phyloP scores from a whole-genome alignment of 306 rosid genomes.

The Erythrophleum fordii region DNA sequence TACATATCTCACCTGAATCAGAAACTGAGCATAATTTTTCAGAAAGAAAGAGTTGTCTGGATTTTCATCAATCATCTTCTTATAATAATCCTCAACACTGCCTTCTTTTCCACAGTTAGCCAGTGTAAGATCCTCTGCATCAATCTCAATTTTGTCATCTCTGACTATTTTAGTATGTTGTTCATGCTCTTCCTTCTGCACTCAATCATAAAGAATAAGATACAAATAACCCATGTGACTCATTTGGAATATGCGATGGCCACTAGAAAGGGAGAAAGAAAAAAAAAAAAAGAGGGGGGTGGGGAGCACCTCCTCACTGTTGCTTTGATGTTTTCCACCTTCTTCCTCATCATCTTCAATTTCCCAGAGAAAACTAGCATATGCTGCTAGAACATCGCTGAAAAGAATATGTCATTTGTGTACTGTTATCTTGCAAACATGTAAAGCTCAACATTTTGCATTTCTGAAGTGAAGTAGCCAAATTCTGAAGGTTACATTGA shows the following conservation, averaged over 20 bases:
- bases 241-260: background rate
- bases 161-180: constrained; percentile 27
- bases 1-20: constrained; percentile 61
- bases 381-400: constrained; percentile 84
- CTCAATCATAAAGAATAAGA: constrained; percentile 35
- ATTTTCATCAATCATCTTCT: constrained; percentile 63
- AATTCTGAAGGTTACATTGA: constrained; percentile 26
- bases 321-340: constrained; percentile 35
- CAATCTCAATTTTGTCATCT: constrained; percentile 36
- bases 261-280: background rate
- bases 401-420: constrained; percentile 38
- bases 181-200: constrained; percentile 51
- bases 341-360: constrained; percentile 52
- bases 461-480: constrained; percentile 12
- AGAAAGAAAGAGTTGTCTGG: constrained; percentile 63
- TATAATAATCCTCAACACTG: constrained; percentile 52
- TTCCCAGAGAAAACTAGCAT: constrained; percentile 87
- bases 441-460: constrained; percentile 26
- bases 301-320: constrained; percentile 45
- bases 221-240: constrained; percentile 12
- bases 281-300: no score
- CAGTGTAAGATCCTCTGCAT: constrained; percentile 28
- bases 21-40: constrained; percentile 75
- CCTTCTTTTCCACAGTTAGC: constrained; percentile 37
- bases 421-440: constrained; percentile 30